phyloP scores from a whole-genome alignment of 345 rosid species.

The Rhizophora apiculata region DNA sequence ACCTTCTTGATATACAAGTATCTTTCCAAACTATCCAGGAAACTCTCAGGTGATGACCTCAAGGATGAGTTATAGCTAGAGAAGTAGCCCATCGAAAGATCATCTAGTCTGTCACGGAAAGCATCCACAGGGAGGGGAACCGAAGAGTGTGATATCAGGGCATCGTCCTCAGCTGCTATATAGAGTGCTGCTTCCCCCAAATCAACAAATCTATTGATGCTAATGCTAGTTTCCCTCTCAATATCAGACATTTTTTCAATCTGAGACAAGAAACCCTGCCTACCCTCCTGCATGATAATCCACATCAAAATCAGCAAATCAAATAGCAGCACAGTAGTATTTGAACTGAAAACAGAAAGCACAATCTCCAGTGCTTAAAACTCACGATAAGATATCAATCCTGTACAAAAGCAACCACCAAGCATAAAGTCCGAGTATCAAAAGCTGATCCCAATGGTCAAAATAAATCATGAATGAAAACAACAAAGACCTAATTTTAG shows the following conservation, averaged over 20 bases:
- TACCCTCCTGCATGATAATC: constrained; percentile 40
- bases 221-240: constrained; percentile 57
- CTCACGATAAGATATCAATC: too few species aligned
- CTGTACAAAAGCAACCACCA: too few species aligned
- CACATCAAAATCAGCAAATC: too few species aligned
- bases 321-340: too few species aligned
- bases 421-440: too few species aligned
- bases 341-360: too few species aligned
- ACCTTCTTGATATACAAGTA: constrained; percentile 55
- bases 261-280: constrained; percentile 37
- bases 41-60: constrained; percentile 35
- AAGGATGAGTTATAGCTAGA: constrained; percentile 33
- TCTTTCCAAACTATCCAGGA: constrained; percentile 50
- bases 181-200: constrained; percentile 50
- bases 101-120: constrained; percentile 47
- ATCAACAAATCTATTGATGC: constrained; percentile 55
- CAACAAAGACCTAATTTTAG: too few species aligned
- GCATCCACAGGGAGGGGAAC: constrained; percentile 63
- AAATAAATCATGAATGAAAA: too few species aligned
- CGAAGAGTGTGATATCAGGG: constrained; percentile 58
- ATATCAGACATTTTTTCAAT: constrained; percentile 37
- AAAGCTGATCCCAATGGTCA: too few species aligned
- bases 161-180: constrained; percentile 70
- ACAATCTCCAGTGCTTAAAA: too few species aligned
- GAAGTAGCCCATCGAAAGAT: constrained; percentile 63